These are phyloP conservation scores for Russula virescens DNA, from an alignment of 768 basidiomycete genomes.

Conservation along the genomic window DNA sequence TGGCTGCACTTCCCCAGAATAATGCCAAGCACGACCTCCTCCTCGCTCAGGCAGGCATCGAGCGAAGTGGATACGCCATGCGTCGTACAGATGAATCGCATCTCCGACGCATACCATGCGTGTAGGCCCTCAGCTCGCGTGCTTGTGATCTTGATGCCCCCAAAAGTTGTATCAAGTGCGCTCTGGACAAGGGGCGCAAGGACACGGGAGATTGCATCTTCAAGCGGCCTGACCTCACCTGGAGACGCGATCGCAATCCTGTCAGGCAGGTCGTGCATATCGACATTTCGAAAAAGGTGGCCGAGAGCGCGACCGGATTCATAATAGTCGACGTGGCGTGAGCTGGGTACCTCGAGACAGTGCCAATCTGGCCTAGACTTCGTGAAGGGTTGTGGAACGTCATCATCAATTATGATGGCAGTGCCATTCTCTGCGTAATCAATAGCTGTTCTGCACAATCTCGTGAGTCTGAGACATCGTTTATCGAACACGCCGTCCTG, in stretches of 20 bases:
- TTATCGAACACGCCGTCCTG: slow-evolving; percentile 57
- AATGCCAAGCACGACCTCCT: background rate
- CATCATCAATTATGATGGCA: slow-evolving; percentile 30
- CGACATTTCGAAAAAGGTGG: slow-evolving; percentile 39
- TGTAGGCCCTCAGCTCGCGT: slow-evolving; percentile 41
- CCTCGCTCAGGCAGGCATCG: background rate
- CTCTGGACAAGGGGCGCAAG: background rate
- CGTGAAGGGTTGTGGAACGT: slow-evolving; percentile 49
- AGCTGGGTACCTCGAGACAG: slow-evolving; percentile 37
- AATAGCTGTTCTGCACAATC: slow-evolving; percentile 52
- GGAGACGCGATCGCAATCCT: background rate
- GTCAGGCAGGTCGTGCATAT: background rate
- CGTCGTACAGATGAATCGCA: background rate
- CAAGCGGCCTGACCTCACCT: background rate
- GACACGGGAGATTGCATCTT: background rate
- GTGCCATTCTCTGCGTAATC: slow-evolving; percentile 75
- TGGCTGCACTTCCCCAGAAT: background rate
- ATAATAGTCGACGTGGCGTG: slow-evolving; percentile 57
- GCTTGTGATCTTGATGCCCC: background rate
- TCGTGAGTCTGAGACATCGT: slow-evolving; percentile 41
- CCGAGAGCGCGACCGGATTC: slow-evolving; percentile 65
- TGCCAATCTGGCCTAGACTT: slow-evolving; percentile 76
- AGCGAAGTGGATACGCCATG: background rate
- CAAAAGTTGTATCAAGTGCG: too few species aligned
- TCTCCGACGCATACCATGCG: slow-evolving; percentile 25